Evolutionary conservation across 2,329 filamentous ascomycete species (phyloP), one percentile per base, ranked within the genome.

Genomic region (Fusarium drepaniforme): DNA sequence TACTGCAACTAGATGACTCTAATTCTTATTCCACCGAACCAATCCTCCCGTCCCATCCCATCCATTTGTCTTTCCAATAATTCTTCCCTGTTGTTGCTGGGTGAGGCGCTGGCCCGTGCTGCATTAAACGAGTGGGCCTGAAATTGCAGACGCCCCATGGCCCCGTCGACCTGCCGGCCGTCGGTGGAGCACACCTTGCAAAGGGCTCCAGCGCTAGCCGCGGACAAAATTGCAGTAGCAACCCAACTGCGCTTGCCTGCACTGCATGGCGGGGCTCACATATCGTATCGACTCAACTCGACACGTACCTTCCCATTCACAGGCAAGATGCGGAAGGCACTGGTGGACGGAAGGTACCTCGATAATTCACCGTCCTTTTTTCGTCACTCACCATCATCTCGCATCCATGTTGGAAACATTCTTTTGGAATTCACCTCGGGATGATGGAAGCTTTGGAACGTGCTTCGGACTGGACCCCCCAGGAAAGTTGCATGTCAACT

Each of bases 111-210:
- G 79, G 79, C 68, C 79, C 73, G 78, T 81, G 79, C 79, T 70
- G 67, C 67, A 74, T 75, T 77, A 80, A 80, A 79, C 74, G 78
- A 80, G 79, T 80, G 79, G 79, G 77, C 64, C 79, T 80, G 77
- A 80, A 79, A 81, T 81, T 78, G 70, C 77, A 80, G 71, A 77
- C 71, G 60, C 73, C 67, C 74, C 72, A 51, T 67, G 46, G 70
- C 60, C 68, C 64, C 71, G 67, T 78, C 66, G 51, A 74, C 70
- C 68, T 77, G 71, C 71, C 75, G 68, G 68, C 72, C 71, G 53
- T 67, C 64, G 70, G 72, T 75, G 72, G 72, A 67, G 62, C 63
- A 62, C 57, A 63, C 57, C 35, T 72, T 71, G 73, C 44, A 33
- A 72, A 74, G 67, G 62, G 65, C 67, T 70, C 62, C 70, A 67